Percentiles rank a stretch among this genome's conserved stretches.
phyloP scores from a whole-genome alignment of 169 alveolate genomes.

The Cyclospora cayetanensis region DNA sequence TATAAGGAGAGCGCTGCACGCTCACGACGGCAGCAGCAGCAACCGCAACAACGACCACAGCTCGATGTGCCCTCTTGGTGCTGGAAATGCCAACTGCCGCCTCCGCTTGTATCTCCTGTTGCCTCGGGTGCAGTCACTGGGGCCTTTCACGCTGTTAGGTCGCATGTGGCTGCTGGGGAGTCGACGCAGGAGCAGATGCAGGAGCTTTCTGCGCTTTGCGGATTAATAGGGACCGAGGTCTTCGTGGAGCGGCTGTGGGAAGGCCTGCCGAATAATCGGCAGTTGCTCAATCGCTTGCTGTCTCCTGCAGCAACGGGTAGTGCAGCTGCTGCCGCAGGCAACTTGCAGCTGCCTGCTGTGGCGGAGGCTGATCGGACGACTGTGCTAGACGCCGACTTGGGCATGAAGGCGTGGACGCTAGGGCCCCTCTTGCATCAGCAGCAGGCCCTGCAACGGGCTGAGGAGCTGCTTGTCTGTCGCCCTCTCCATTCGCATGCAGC shows the following conservation, averaged over 20 bases:
- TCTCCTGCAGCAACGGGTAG: slow-evolving; percentile 45
- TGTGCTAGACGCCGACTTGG: slow-evolving; percentile 12
- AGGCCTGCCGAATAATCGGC: slow-evolving; percentile 11
- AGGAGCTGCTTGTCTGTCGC: slow-evolving; percentile 41
- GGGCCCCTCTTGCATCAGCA: slow-evolving; percentile 58
- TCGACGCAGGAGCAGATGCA: slow-evolving; percentile 27
- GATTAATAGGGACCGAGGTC: slow-evolving; percentile 7
- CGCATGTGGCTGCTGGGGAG: neutral
- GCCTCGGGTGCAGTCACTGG: slow-evolving; percentile 35
- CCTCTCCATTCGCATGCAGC: slow-evolving; percentile 48
- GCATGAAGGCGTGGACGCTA: slow-evolving; percentile 12
- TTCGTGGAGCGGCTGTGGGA: slow-evolving; percentile 36
- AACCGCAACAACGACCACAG: slow-evolving; percentile 11
- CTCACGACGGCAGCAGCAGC: neutral
- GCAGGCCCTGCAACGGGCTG: slow-evolving; percentile 48
- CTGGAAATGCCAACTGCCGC: slow-evolving; percentile 38
- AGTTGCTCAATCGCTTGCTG: slow-evolving; percentile 7
- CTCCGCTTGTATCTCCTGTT: slow-evolving; percentile 46
- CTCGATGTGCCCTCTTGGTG: slow-evolving; percentile 7
- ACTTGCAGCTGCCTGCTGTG: slow-evolving; percentile 8
- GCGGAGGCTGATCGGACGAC: slow-evolving; percentile 38
- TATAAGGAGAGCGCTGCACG: neutral
- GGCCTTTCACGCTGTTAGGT: slow-evolving; percentile 20
- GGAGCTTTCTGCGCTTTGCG: slow-evolving; percentile 25
- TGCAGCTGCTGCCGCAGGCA: slow-evolving; percentile 54